Evolutionary conservation across 768 basidiomycete genomes (phyloP).

Genomic region (Russula virescens): DNA sequence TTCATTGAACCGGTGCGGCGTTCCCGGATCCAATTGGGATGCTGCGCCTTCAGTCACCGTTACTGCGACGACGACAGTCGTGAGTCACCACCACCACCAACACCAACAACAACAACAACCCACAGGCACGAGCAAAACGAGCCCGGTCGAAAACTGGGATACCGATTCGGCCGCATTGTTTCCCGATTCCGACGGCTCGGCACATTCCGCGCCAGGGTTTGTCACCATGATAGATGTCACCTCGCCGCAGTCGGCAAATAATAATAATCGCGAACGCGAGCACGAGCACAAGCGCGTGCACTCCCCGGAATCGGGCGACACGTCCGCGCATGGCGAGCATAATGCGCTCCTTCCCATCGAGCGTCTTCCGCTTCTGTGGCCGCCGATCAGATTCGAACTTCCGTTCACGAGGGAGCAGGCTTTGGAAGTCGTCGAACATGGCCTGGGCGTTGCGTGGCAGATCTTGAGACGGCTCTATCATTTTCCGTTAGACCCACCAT

Average conservation of each 20-base stretch:
- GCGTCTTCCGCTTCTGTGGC: slow-evolving; percentile 30
- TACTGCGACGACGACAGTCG: slow-evolving; percentile 40
- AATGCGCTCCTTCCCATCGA: slow-evolving; percentile 25
- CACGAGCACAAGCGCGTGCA: not conserved
- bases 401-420: slow-evolving; percentile 33
- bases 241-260: not conserved
- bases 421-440: slow-evolving; percentile 34
- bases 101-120: too few relatives aligned
- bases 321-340: slow-evolving; percentile 24
- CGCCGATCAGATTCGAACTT: slow-evolving; percentile 30
- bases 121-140: not conserved
- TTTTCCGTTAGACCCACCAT: slow-evolving; percentile 51
- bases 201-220: not conserved
- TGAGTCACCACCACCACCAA: slow-evolving; percentile 3
- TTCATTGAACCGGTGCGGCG: slow-evolving; percentile 29
- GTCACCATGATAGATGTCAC: slow-evolving; percentile 24
- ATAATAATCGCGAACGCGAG: slow-evolving; percentile 24
- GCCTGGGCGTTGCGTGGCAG: slow-evolving; percentile 42
- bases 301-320: slow-evolving; percentile 25
- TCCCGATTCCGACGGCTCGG: not conserved
- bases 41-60: slow-evolving; percentile 27
- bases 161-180: not conserved
- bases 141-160: too few relatives aligned
- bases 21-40: slow-evolving; percentile 14
- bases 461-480: slow-evolving; percentile 47